These are phyloP conservation scores for Kwoniella dendrophila DNA, from an alignment of 768 basidiomycete species.

Conservation along the genomic window DNA sequence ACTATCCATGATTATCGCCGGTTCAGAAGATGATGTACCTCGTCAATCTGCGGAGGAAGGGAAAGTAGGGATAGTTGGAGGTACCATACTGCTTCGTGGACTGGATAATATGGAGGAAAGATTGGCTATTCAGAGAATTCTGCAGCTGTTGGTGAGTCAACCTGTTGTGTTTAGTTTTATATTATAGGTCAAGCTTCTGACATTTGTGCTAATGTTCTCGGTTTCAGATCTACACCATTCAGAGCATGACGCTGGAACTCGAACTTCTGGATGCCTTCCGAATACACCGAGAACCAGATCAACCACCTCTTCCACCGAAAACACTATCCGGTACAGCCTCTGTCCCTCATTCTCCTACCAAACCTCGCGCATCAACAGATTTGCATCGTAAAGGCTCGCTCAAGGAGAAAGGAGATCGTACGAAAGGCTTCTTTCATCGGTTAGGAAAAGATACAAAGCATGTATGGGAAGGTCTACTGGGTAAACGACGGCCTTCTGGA, in stretches of 20 bases:
- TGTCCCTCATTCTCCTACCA: neutral
- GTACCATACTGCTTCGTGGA: slow-evolving; percentile 40
- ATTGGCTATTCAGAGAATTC: slow-evolving; percentile 31
- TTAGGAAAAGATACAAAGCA: slow-evolving; percentile 34
- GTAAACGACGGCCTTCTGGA: slow-evolving; percentile 7
- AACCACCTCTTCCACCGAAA: slow-evolving; percentile 27
- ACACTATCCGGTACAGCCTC: neutral
- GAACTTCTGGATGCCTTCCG: slow-evolving; percentile 40
- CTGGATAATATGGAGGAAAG: slow-evolving; percentile 24
- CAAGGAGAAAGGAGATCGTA: slow-evolving; percentile 16
- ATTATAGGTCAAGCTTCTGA: neutral
- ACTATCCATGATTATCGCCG: slow-evolving; percentile 19
- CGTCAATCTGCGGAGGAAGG: slow-evolving; percentile 9
- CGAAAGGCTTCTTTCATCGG: slow-evolving; percentile 39
- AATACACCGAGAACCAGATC: slow-evolving; percentile 36
- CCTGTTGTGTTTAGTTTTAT: neutral
- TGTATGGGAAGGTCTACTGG: slow-evolving; percentile 29
- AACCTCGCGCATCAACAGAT: slow-evolving; percentile 8
- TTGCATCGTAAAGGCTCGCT: slow-evolving; percentile 15
- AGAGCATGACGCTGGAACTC: slow-evolving; percentile 41
- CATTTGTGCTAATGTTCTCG: neutral
- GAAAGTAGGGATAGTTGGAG: slow-evolving; percentile 35
- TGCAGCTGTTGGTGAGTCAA: slow-evolving; percentile 36
- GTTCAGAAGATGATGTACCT: slow-evolving; percentile 36
- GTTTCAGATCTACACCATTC: slow-evolving; percentile 41